Evolutionary conservation across 1,284 basidiomycete species (phyloP).

Genomic region (Vanrija sp.): DNA sequence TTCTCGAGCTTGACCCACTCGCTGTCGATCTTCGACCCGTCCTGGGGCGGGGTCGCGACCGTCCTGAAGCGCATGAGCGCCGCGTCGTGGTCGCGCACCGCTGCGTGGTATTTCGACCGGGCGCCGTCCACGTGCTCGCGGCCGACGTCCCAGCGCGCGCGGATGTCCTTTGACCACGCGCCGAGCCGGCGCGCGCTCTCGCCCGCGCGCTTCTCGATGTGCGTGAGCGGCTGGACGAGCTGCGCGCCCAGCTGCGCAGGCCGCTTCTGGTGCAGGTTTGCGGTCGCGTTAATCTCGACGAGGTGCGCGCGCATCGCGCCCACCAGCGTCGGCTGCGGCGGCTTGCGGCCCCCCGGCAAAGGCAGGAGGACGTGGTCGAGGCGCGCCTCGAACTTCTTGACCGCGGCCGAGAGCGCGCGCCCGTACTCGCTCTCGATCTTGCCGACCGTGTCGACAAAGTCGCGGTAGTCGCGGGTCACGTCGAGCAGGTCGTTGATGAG

Average conservation of each 20-base stretch:
- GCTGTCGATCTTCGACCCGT: neutral
- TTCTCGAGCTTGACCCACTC: conserved; percentile 18
- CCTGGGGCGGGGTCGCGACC: conserved; percentile 4
- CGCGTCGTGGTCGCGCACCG: conserved; percentile 9
- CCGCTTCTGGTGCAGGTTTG: conserved; percentile 16
- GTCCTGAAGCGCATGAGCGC: conserved; percentile 9
- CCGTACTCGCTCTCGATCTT: conserved; percentile 19
- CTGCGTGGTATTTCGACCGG: conserved; percentile 12
- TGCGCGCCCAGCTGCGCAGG: conserved; percentile 10
- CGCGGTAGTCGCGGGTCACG: conserved; percentile 19
- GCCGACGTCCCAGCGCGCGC: conserved; percentile 15
- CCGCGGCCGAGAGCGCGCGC: conserved; percentile 10
- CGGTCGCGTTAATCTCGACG: conserved; percentile 8
- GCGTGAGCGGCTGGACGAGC: conserved; percentile 12
- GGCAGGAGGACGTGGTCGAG: conserved; percentile 6
- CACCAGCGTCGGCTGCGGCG: conserved; percentile 9
- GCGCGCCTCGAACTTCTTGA: conserved; percentile 16
- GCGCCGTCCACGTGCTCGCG: conserved; percentile 18
- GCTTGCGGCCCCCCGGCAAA: conserved; percentile 8
- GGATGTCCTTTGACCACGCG: conserved; percentile 17
- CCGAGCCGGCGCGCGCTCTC: conserved; percentile 12
- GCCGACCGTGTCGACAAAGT: conserved; percentile 20
- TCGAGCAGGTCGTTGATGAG: conserved; percentile 19
- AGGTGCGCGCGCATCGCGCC: conserved; percentile 15
- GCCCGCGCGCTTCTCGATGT: conserved; percentile 12